Evolutionary conservation across 2,329 filamentous ascomycete genomes (phyloP), one percentile per base, ranked within the genome.

Genomic region (Nigrograna mackinnonii): DNA sequence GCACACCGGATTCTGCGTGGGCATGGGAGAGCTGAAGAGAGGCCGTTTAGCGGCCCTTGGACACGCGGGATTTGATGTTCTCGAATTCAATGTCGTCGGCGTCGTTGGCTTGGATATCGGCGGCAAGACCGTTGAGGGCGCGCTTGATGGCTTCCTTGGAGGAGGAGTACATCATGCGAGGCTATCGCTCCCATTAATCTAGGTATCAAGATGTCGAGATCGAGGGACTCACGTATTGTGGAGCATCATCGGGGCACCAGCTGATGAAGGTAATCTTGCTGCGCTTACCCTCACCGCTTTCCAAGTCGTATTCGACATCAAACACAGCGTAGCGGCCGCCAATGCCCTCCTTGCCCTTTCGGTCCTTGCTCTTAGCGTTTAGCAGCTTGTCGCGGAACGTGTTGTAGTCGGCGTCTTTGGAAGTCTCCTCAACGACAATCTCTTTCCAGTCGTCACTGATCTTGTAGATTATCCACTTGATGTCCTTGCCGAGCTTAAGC

Each of bases 161-260:
- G 39, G 89, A 88, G 60, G 88, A 87, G 79, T 92, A 94, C 71
- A 91, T 80, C 89, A 94, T 94, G 80, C 91, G 91, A 73, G 86
- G 80, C 88, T 91, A 56, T 44, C 12, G 6, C 9, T 34, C 11
- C 3, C 12, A 18, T 34, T 17, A 34, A 16, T 13, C 11, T 34
- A 34, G 31, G 12, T 13, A 12, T 13, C 31, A 4, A 11, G 12
- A 13, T 18, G 11, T 34, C 24, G 14, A 28, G 11, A 11, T 28
- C 24, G 24, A 14, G 24, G 7, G 35, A 75, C 82, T 70, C 68
- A 91, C 88, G 79, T 86, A 85, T 72, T 91, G 79, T 55, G 80
- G 76, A 53, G 89, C 87, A 79, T 90, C 84, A 82, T 94, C 63
- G 12, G 51, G 54, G 31, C 51, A 52, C 63, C 62, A 67, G 43